Evolutionary conservation across 169 alveolate species (phyloP), one percentile per base, ranked within the genome.

Genomic region (Eimeria tenella): DNA sequence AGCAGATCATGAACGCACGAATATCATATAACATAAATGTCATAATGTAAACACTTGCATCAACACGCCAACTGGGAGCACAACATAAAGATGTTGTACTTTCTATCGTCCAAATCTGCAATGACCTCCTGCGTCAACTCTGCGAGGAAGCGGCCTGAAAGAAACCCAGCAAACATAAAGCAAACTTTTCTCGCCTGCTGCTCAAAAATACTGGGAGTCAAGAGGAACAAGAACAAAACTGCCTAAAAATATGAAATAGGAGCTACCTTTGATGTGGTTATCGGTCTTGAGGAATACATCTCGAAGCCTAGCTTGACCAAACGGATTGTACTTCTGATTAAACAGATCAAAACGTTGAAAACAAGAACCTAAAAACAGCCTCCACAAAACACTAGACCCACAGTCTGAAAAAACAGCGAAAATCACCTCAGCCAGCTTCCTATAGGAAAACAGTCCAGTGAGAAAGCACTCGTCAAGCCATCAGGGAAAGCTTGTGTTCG

Each of bases 281-380:
- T 98, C 99, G 17, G 98, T 97, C 87, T 98, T 98, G 79, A 98
- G 95, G 92, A 98, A 98, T 31, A 98, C 97, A 56, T 97, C 98
- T 70, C 99, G 95, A 60, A 98, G 93, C 13, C 96, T n/a, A 8
- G 97, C 60, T 75, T 97, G 97, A 6, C 99, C 99, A 58, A 98
- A 95, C 25, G 99, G 99, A 86, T 97, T 98, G 71, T 97, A 97
- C 96, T 98, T 98, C 90, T 96, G 95, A 65, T 98, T 98, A 96
- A 98, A 98, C 19, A 97, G 96, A 92, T 98, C 99, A 79, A 98
- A 98, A 55, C 99, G 96, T 70, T 97, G 98, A 81, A 97, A 98
- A 53, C 98, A 96, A 19, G 95, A 95, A 19, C 90, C 90, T 83
- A 75, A 53, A 75, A 65, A 7, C 68, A 83, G 42, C 2, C 42